Evolutionary conservation across 169 alveolate species (phyloP).

Genomic region (Eimeria necatrix): DNA sequence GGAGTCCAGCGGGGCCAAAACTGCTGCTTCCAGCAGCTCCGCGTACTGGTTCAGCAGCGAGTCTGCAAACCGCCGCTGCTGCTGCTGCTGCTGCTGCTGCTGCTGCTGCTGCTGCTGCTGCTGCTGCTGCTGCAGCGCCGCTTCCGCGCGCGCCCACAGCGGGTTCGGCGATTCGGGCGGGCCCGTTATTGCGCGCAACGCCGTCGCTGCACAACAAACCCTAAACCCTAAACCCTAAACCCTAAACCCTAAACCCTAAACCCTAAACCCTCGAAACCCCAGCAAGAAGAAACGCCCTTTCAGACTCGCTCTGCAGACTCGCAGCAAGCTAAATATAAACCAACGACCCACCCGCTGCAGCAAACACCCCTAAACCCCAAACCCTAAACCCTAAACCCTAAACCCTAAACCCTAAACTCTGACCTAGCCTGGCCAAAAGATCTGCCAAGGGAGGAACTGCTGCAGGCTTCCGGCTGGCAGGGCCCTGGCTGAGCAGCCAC

Average conservation of each 20-base stretch:
- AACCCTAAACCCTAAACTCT: too few species aligned
- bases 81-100: too few species aligned
- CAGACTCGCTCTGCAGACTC: too few species aligned
- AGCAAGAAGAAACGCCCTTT: not conserved
- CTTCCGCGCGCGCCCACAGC: not conserved
- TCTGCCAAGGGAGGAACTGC: too few species aligned
- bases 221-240: not conserved
- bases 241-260: conserved; percentile 33
- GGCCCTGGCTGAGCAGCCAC: too few species aligned
- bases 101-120: not conserved
- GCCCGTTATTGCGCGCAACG: conserved; percentile 9
- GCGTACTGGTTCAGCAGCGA: not conserved
- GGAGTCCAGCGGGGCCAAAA: not conserved
- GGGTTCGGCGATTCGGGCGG: not conserved
- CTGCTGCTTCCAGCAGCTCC: not conserved
- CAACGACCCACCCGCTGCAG: not conserved
- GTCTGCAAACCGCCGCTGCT: not conserved
- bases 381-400: too few species aligned
- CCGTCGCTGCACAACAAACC: not conserved
- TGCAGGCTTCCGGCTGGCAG: too few species aligned
- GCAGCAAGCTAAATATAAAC: not conserved
- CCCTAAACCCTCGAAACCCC: not conserved
- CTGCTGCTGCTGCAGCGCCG: not conserved
- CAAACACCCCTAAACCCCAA: not conserved
- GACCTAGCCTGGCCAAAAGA: too few species aligned